Base-by-base conservation (phyloP, 1,284 basidiomycete species). In the Leccinum subatratum region DNA sequence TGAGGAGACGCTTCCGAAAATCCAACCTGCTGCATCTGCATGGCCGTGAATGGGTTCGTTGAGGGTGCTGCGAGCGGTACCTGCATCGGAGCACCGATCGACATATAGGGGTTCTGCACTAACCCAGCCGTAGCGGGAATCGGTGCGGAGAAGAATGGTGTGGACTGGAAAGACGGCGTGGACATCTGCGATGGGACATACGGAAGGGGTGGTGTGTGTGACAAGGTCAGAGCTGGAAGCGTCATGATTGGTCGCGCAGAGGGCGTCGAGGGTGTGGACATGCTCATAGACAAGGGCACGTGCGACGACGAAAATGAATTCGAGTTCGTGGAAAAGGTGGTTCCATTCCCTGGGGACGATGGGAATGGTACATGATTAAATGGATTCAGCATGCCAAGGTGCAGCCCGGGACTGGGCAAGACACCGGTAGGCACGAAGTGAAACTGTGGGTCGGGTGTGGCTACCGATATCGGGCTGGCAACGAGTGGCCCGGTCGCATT, bases 41-140 rank as follows among this genome's bases (percentile, higher is more conserved):
- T 63, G 56, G 64, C 61, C 4, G 71, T 63, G 51, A 72, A 74
- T 6, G 74, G 71, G 45, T 73, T 74, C 59, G 58, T 62, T 25
- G 62, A 5, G 8, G 32, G 22, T 9, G 59, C 20, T 3, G 64
- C 25, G 16, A 69, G 30, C 0, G 67, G 68, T 9, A 66, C 62
- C 48, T 68, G 73, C 0, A 54, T 65, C 1, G 68, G 61, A 16
- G 51, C 12, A 20, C 60, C 54, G 3, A 51, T 16, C 6, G 39
- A 63, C 7, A 62, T 39, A 58, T 72, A 70, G 2, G 67, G 66
- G 54, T 68, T 72, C 16, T 64, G 66, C 7, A 62, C 57, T 3
- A 63, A 7, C 18, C 62, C 59, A 3, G 42, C 7, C 14, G 48
- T 22, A 20, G 62, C 1, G 2, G 66, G 59, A 1, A 28, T 16